A percentile compares a stretch with the other conserved stretches of the same genome.
These are phyloP conservation scores for Kewa caespitosa DNA, from an alignment of 179 eudicot genomes.

Conservation along the genomic window DNA sequence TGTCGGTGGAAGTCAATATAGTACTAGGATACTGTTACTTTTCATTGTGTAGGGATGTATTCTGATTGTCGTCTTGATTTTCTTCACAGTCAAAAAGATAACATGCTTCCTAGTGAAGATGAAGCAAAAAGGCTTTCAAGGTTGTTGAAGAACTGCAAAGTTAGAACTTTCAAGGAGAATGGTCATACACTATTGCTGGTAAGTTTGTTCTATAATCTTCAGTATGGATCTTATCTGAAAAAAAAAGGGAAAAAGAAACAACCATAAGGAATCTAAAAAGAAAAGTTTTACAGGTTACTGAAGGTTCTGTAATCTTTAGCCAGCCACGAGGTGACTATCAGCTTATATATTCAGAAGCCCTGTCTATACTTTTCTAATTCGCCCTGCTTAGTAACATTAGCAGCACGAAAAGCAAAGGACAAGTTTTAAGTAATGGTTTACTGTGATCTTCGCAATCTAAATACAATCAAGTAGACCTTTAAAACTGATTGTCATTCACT, in stretches of 20 bases:
- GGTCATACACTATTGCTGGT: constrained; percentile 78
- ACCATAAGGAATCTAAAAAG: background rate
- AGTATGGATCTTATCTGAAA: background rate
- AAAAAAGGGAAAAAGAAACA: background rate
- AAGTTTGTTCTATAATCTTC: constrained; percentile 19
- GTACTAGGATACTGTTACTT: background rate
- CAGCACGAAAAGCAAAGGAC: too few relatives aligned
- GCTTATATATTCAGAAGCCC: too few relatives aligned
- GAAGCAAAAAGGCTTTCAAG: constrained; percentile 70
- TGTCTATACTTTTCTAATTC: too few relatives aligned
- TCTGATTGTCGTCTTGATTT: constrained; percentile 12
- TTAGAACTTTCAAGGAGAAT: constrained; percentile 56
- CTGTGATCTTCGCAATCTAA: background rate
- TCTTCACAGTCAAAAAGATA: constrained; percentile 67
- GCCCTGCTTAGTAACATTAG: too few relatives aligned
- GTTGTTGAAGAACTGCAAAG: constrained; percentile 47
- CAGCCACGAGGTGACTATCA: too few relatives aligned
- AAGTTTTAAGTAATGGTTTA: too few relatives aligned
- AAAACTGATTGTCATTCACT: too few relatives aligned
- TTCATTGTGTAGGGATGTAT: background rate
- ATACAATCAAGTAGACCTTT: background rate
- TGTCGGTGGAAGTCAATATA: background rate
- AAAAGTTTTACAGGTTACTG: background rate
- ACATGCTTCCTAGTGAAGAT: constrained; percentile 60
- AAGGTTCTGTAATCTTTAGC: background rate